Evolutionary conservation across 139 green algal genomes (phyloP), one percentile per base, ranked within the genome.

Genomic region (Volvox reticuliferus): DNA sequence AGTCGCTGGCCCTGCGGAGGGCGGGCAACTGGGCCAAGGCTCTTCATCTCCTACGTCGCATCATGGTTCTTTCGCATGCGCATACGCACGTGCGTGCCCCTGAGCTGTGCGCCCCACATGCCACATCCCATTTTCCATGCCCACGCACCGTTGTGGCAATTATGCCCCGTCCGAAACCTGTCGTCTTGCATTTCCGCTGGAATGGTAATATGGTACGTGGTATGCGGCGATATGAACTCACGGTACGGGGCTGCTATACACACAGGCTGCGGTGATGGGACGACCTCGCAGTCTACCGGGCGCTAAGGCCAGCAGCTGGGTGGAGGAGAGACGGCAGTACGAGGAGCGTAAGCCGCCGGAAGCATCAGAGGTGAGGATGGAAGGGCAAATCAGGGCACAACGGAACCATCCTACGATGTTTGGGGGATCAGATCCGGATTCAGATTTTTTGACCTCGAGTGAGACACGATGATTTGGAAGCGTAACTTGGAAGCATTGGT

Each of bases 181-280:
- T 9, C 50, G 30, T 50, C 21, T 55, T 14, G 24, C n/a, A 55
- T 24, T 36, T 24, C 28, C 28, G 1, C 6, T 9, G 0, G 2
- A 28, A 24, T 73, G 35, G 14, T n/a, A n/a, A n/a, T 18, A 14
- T 19, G 24, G 3, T 17, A 37, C 22, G 1, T 44, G 28, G 37
- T 6, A 50, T 1, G 0, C 28, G 12, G 3, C 5, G 12, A 17
- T 22, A 44, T 32, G 3, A 22, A 61, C 28, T 1, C 16, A 20
- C n/a, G 13, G 5, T 14, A 20, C n/a, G 22, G 28, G 6, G 0
- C 22, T 28, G 14, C 63, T 1, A 0, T 26, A 12, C 28, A 12
- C 28, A 12, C 86, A 90, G 86, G 86, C 75, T 19, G 86, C 75
- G 16, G 75, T 90, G 16, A 65, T 90, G 86, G 86, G 86, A 1